Conservation (phyloP, 345 rosid genomes). For the Citrus sp. region DNA sequence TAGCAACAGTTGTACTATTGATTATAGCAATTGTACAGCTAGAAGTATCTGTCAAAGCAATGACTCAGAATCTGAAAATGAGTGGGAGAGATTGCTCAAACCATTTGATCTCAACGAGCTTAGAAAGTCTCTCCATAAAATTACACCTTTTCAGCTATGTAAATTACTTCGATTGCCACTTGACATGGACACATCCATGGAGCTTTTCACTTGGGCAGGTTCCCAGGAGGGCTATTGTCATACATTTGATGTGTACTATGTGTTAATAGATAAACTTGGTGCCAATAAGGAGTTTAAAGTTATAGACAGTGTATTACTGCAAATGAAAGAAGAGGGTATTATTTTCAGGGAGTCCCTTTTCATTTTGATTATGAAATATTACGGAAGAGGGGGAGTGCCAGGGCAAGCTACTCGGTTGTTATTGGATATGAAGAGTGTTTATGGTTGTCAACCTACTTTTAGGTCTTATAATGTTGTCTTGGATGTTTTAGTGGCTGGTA, state of each 20-base stretch:
- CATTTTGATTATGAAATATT: constrained; percentile 68
- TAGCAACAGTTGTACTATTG: constrained; percentile 9
- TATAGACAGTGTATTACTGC: constrained; percentile 58
- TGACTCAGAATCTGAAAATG: constrained; percentile 39
- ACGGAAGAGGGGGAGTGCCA: constrained; percentile 61
- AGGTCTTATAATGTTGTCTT: constrained; percentile 71
- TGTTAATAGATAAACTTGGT: constrained; percentile 71
- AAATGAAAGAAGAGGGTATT: constrained; percentile 76
- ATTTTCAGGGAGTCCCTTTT: constrained; percentile 65
- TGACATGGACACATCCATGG: constrained; percentile 59
- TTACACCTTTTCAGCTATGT: constrained; percentile 60
- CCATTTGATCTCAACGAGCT: constrained; percentile 74
- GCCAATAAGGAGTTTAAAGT: constrained; percentile 51
- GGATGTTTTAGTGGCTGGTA: constrained; percentile 50
- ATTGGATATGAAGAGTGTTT: constrained; percentile 65
- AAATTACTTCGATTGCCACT: constrained; percentile 65
- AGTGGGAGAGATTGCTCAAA: constrained; percentile 83
- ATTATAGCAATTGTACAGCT: background rate
- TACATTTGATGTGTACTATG: constrained; percentile 55
- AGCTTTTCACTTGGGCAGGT: constrained; percentile 61
- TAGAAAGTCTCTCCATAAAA: constrained; percentile 38
- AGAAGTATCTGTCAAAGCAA: constrained; percentile 2
- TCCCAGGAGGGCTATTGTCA: constrained; percentile 67
- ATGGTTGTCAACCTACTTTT: constrained; percentile 58
- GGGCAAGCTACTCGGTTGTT: constrained; percentile 79